Conservation (phyloP, 305 asterid genomes). For the Fraxinus sp. region DNA sequence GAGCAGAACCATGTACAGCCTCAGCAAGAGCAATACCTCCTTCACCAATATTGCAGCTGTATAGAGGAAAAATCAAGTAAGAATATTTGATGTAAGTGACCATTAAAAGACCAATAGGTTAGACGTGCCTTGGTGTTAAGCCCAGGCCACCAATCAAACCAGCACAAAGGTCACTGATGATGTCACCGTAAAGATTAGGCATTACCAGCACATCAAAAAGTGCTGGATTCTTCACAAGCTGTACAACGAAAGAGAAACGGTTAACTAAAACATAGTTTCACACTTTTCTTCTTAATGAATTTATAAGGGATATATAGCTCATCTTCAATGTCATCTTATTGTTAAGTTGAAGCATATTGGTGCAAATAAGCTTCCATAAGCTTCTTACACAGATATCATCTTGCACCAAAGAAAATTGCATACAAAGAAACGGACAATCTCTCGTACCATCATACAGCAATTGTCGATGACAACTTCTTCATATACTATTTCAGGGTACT, state of each 20-base stretch:
- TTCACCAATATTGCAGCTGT: constrained; percentile 95
- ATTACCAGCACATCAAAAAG: constrained; percentile 93
- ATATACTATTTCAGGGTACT: constrained; percentile 82
- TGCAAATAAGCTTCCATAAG: constrained; percentile 14
- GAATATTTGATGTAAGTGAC: constrained; percentile 10
- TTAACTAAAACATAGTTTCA: not conserved
- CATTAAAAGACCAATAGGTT: not conserved
- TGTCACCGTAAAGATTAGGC: constrained; percentile 99
- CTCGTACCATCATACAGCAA: constrained; percentile 92
- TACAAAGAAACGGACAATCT: not conserved
- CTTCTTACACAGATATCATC: not conserved
- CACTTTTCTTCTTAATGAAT: not conserved
- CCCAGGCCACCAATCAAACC: constrained; percentile 98
- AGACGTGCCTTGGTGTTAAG: constrained; percentile 82
- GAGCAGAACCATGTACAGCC: constrained; percentile 99
- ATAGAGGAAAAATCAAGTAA: constrained; percentile 16
- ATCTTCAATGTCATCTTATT: not conserved
- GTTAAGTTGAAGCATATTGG: constrained; percentile 10
- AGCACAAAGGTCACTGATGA: constrained; percentile 97
- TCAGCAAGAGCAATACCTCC: constrained; percentile 99
- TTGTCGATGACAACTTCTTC: constrained; percentile 99
- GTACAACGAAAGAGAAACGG: constrained; percentile 25
- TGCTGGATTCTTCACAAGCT: constrained; percentile 98
- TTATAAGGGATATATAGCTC: not conserved
- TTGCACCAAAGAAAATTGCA: constrained; percentile 13